Evolutionary conservation across 164 flowering plant genomes (phyloP), one percentile per base, ranked within the genome.

Genomic region (Kingdonia uniflora): DNA sequence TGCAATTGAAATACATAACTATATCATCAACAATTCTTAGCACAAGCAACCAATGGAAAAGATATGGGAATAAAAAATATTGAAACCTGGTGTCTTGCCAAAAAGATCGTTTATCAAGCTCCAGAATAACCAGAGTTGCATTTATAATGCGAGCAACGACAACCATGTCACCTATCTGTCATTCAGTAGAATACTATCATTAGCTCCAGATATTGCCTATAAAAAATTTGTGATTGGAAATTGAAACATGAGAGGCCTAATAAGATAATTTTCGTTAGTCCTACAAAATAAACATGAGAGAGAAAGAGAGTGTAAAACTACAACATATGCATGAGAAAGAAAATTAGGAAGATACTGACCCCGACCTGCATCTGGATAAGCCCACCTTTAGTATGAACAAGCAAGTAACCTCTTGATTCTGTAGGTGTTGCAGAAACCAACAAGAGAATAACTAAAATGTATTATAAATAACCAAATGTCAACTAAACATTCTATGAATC

Each of bases 341-440:
- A 49, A 61, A n/a, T n/a, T n/a, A n/a, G n/a, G n/a, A n/a, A n/a
- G n/a, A 43, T 41, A 76, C 83, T 52, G 1, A 92, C 99, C 91
- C 99, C 99, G 55, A 96, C 86, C 10, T 96, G 81, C 99, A 92
- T 92, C 73, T 92, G 99, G 71, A 88, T 92, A 53, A 92, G 99
- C 52, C 99, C 99, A 50, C 99, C 99, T 74, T 92, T 88, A 14
- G 96, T 71, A 63, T 82, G 71, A 63, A 88, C 99, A 48, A 88
- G 76, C 66, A 92, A 80, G 70, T 82, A 92, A 24, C 95, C 90
- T 35, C 68, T 75, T 11, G 91, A 75, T 56, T 71, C 79, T 7
- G 48, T 58, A 55, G 94, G 81, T 68, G 71, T 95, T 85, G 89
- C 35, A 59, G 65, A 58, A 60, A 55, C 35, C 69, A 60, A 53